Evolutionary conservation across 169 alveolate species (phyloP), one percentile per base, ranked within the genome.

Genomic region (Plasmodium vinckei): DNA sequence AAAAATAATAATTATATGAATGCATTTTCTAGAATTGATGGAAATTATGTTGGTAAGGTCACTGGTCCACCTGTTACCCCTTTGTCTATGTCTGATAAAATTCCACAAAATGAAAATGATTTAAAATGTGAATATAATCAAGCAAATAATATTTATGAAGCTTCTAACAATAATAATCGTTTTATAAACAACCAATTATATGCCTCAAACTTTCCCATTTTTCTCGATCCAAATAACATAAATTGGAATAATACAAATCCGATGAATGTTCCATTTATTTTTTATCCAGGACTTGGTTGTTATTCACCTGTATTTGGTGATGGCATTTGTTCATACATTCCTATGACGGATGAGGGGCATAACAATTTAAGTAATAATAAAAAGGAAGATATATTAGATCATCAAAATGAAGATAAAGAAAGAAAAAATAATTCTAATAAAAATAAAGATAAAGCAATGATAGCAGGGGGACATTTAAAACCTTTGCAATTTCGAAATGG

Each of bases 11-110:
- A 75, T 63, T 75, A 75, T 54, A 61, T 75, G 64, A 75, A 75
- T 75, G 88, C 88, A 12, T 75, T 75, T 54, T 75, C 88, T 17
- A 15, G 88, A 65, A n/a, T 12, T 47, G 46, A 44, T 60, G 88
- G 88, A 4, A 63, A 75, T 63, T 75, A 75, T 68, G 10, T 75
- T 21, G 88, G 88, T 9, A 75, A 60, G 27, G 88, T 75, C 12
- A 75, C 88, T 3, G 88, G 88, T 19, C 88, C 88, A 6, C 51
- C 88, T 23, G 27, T 17, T n/a, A 33, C 42, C 5, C 56, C 88
- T 2, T 61, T 75, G 5, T 65, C 67, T 56, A 25, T 12, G 15
- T 46, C 33, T 1, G 88, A 75, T 61, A 75, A 75, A 54, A 75
- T 42, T 13, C 88, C 88, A 10, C 88, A 75, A 25, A 53, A 63